Evolutionary conservation across 2,329 filamentous ascomycete genomes (phyloP), one percentile per base, ranked within the genome.

Genomic region (Basipetospora chlamydospora): DNA sequence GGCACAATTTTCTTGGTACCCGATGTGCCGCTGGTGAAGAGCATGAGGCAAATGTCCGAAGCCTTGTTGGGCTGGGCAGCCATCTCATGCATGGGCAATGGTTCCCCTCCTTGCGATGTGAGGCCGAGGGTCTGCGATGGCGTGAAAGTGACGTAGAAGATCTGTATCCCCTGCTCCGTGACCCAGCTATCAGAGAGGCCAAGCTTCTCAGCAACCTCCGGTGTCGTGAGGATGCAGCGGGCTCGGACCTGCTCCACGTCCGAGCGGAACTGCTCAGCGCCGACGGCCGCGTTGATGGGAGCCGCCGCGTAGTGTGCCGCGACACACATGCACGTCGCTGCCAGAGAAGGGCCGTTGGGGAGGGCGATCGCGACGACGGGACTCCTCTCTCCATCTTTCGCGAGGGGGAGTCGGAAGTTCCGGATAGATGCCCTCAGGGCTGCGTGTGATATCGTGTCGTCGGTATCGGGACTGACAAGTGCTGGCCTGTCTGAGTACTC

Each of bases 1-100:
- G 69, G 69, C 3, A 73, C 69, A 3, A 72, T 55, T 48, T 73
- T 73, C 49, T 70, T 73, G n/a, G 59, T 70, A 2, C 69, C 70
- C 13, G 63, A 69, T 0, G 69, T 73, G 13, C 70, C 70, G 40
- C 65, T 70, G 0, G 69, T 74, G 46, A 73, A 72, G 2, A 73
- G 56, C 31, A 73, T 56, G 35, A 73, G 56, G 4, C 57, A 59
- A 16, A 63, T 58, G 41, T 72, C 66, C 26, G 67, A 56, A 2
- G 57, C 52, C 4, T 45, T 43, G 44, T 69, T 72, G 4, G 58
- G 49, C 8, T 40, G 39, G 11, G 44, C 41, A n/a, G 35, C 37
- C 13, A 25, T 16, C 20, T 26, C 16, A 16, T 30, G 26, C 6
- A 36, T 10, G 6, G 25, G 6, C 4, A 50, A 13, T 2, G 29